A percentile compares a stretch with the other conserved stretches of the same genome.
phyloP scores from a whole-genome alignment of 2,329 filamentous ascomycete genomes.

The Colletotrichum limetticola region DNA sequence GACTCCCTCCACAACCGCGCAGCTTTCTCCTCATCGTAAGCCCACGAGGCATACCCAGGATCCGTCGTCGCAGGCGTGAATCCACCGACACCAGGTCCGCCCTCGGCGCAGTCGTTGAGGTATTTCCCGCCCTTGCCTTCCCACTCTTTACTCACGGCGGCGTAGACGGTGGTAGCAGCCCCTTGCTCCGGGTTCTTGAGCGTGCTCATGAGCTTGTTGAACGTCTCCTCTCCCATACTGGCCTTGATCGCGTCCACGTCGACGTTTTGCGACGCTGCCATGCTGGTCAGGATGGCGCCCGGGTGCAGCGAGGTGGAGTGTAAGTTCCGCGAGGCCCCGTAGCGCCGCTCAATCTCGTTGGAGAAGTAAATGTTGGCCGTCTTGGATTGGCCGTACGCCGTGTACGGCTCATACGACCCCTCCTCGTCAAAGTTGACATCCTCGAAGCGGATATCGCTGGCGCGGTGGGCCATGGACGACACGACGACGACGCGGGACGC shows the following conservation, averaged over 20 bases:
- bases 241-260: background rate
- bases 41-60: constrained; percentile 38
- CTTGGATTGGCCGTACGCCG: constrained; percentile 60
- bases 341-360: constrained; percentile 59
- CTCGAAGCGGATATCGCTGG: constrained; percentile 45
- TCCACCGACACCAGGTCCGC: background rate
- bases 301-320: constrained; percentile 44
- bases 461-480: constrained; percentile 54
- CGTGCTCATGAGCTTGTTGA: background rate
- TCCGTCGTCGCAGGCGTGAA: constrained; percentile 3
- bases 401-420: constrained; percentile 47
- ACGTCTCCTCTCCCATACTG: background rate
- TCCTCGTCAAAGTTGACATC: constrained; percentile 39
- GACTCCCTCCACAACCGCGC: constrained; percentile 15
- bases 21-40: constrained; percentile 24
- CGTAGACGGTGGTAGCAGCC: constrained; percentile 58
- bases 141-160: constrained; percentile 51
- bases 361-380: constrained; percentile 61
- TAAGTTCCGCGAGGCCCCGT: background rate
- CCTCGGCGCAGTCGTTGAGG: constrained; percentile 49
- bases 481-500: constrained; percentile 59
- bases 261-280: background rate
- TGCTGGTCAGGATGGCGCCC: constrained; percentile 14
- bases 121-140: constrained; percentile 59
- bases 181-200: constrained; percentile 50